Conservation (phyloP, 2,329 filamentous ascomycete species). For the Colletotrichum brevisporum region DNA sequence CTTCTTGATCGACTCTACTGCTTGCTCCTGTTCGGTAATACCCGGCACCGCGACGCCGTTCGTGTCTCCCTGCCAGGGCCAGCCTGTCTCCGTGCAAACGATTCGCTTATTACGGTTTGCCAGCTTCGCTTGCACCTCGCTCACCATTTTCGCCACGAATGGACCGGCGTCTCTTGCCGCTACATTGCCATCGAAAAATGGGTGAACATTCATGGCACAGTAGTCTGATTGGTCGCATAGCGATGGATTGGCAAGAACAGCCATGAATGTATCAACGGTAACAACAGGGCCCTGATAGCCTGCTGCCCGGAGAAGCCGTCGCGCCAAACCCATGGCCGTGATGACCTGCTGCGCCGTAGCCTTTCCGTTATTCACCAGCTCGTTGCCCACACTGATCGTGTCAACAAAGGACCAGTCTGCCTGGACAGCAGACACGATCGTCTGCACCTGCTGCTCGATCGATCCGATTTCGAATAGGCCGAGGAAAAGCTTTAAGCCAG, state of each 20-base stretch:
- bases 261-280: conserved; percentile 83
- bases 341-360: conserved; percentile 69
- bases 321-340: conserved; percentile 69
- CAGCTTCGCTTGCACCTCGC: conserved; percentile 58
- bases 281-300: conserved; percentile 83
- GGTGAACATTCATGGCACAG: conserved; percentile 85
- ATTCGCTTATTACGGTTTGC: conserved; percentile 67
- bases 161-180: conserved; percentile 72
- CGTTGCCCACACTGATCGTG: conserved; percentile 85
- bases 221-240: conserved; percentile 83
- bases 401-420: conserved; percentile 78
- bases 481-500: conserved; percentile 79
- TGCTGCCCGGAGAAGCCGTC: conserved; percentile 67
- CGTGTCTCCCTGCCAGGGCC: conserved; percentile 78
- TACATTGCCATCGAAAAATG: conserved; percentile 82
- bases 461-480: conserved; percentile 78
- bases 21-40: conserved; percentile 74
- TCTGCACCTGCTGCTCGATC: conserved; percentile 69
- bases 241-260: conserved; percentile 74
- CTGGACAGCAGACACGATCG: conserved; percentile 71
- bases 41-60: conserved; percentile 81
- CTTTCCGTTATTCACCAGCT: conserved; percentile 77
- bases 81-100: conserved; percentile 87
- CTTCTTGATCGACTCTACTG: conserved; percentile 74
- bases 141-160: conserved; percentile 74